Percentiles rank a stretch among this genome's conserved stretches.
These are phyloP conservation scores for Sordariomycetes sp. DNA, from an alignment of 2,329 filamentous ascomycete species.

Conservation along the genomic window DNA sequence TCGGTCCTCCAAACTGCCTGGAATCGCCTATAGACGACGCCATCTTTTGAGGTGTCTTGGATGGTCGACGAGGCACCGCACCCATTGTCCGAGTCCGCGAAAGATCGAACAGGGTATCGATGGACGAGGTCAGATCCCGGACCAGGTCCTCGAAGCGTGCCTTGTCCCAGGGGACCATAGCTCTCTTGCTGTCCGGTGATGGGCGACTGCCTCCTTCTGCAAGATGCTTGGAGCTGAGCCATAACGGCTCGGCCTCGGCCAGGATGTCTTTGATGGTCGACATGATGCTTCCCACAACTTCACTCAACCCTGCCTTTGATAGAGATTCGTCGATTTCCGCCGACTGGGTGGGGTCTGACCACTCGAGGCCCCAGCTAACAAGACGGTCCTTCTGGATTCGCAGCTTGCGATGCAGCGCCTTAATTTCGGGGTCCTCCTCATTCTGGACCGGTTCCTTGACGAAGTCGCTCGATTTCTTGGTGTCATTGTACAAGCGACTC, in stretches of 20 bases:
- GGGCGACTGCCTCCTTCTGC: constrained; percentile 28
- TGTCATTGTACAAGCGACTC: constrained; percentile 70
- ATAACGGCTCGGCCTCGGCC: constrained; percentile 66
- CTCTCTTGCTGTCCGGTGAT: constrained; percentile 42
- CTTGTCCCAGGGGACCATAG: constrained; percentile 58
- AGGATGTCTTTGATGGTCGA: constrained; percentile 73
- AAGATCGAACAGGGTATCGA: constrained; percentile 72
- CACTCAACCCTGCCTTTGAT: constrained; percentile 65
- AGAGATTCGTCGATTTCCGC: constrained; percentile 63
- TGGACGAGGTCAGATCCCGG: constrained; percentile 64
- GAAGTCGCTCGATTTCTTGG: constrained; percentile 68
- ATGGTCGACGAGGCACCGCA: constrained; percentile 18
- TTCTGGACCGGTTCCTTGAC: constrained; percentile 56
- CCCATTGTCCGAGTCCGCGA: constrained; percentile 53
- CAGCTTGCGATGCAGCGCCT: constrained; percentile 64
- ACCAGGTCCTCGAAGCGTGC: constrained; percentile 67
- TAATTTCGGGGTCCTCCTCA: constrained; percentile 59
- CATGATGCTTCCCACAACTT: constrained; percentile 71
- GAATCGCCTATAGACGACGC: constrained; percentile 32
- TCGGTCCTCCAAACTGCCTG: constrained; percentile 47
- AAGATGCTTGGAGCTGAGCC: constrained; percentile 47
- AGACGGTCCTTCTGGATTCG: constrained; percentile 73
- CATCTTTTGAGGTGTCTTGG: constrained; percentile 24
- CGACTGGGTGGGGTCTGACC: constrained; percentile 63
- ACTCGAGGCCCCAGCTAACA: constrained; percentile 72